These are phyloP conservation scores for Claviceps arundinis DNA, from an alignment of 2,329 filamentous ascomycete genomes.

Conservation along the genomic window DNA sequence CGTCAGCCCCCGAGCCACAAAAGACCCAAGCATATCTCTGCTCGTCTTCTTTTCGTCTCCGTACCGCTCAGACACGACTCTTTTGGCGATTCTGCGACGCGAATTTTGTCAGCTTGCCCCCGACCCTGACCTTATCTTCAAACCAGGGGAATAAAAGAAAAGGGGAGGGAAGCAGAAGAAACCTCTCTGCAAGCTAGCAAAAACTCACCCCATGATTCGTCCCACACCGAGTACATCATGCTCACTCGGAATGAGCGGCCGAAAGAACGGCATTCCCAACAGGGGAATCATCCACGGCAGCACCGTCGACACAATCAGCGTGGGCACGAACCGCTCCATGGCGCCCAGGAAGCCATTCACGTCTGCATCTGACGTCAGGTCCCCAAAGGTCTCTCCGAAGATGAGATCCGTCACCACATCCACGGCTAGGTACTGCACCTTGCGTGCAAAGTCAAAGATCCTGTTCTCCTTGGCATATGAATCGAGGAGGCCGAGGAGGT, in stretches of 20 bases:
- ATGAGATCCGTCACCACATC: slow-evolving; percentile 42
- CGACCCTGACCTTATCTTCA: no score
- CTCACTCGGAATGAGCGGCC: slow-evolving; percentile 25
- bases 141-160: neutral
- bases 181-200: neutral
- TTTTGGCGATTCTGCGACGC: slow-evolving; percentile 23
- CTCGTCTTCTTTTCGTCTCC: slow-evolving; percentile 26
- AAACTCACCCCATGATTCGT: slow-evolving; percentile 30
- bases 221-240: slow-evolving; percentile 25
- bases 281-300: slow-evolving; percentile 16
- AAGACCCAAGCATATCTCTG: slow-evolving; percentile 38
- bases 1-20: slow-evolving; percentile 25
- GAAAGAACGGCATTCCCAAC: slow-evolving; percentile 26
- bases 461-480: slow-evolving; percentile 5
- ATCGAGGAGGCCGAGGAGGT: slow-evolving; percentile 7
- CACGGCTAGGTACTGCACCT: slow-evolving; percentile 39
- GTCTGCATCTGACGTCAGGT: slow-evolving; percentile 33
- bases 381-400: slow-evolving; percentile 37
- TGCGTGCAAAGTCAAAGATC: slow-evolving; percentile 21
- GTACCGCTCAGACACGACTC: slow-evolving; percentile 32
- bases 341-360: slow-evolving; percentile 34
- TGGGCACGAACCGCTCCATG: slow-evolving; percentile 15
- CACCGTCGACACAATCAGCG: slow-evolving; percentile 10
- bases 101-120: neutral
- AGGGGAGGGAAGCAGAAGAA: neutral